Evolutionary conservation across 495 filamentous ascomycete species (phyloP), one percentile per base, ranked within the genome.

Genomic region (Barbatosphaeria neglecta): DNA sequence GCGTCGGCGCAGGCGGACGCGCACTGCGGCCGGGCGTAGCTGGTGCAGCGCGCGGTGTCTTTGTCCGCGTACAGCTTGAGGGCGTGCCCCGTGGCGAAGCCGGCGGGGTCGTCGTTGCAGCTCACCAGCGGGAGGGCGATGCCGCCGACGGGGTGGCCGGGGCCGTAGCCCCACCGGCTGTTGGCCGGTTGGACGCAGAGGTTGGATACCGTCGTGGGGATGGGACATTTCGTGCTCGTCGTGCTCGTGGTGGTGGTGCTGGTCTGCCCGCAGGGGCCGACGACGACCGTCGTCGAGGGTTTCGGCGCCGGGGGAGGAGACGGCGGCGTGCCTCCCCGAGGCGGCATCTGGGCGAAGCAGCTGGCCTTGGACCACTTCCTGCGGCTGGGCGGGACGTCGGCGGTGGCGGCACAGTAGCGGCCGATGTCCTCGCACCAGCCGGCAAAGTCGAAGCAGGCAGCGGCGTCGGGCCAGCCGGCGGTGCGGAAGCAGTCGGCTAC

Each of bases 111-210:
- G 45, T 75, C 68, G 61, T 75, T 75, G 63, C 72, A 75, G 15
- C 68, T 74, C 7, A 75, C 58, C 37, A 67, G 53, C 20, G 70
- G 72, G 6, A 72, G 56, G 8, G 53, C 56, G 27, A 75, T 74
- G 43, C 56, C 61, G 45, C 68, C 72, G n/a, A 73, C 66, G n/a
- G 70, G 69, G 20, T 61, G 55, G 20, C 55, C 58, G n/a, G 64
- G 59, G 27, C 41, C 48, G 48, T 70, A 74, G 27, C 62, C 63
- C 42, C 59, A 62, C 24, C 43, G 23, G 7, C 39, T 37, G 60
- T 62, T 68, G 39, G 58, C 49, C 20, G 66, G 65, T 47, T 72
- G 67, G 11, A 35, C 53, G 61, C 70, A 74, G 46, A 74, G 66
- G 55, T 65, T 67, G 38, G 64, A 66, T 6, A 64, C 56, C 0